Conservation (phyloP, 2,329 filamentous ascomycete genomes). For the Metarhizium robertsii region DNA sequence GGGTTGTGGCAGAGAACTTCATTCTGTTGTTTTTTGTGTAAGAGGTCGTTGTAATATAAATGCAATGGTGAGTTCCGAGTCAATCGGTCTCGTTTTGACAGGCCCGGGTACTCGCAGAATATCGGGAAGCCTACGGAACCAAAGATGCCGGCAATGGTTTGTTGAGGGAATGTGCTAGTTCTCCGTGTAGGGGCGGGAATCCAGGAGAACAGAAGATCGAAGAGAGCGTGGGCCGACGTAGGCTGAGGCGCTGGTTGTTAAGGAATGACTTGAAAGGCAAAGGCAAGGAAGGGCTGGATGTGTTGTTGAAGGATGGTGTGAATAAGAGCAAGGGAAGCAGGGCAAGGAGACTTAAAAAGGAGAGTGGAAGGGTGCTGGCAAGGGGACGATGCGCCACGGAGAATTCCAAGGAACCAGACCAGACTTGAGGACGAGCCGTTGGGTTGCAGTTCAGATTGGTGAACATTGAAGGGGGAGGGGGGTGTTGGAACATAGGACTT, state of each 20-base stretch:
- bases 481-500: no score
- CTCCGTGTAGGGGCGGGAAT: not conserved
- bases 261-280: conserved; percentile 15
- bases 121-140: not conserved
- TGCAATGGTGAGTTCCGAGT: conserved; percentile 3
- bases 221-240: conserved; percentile 10
- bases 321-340: not conserved
- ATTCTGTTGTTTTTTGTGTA: conserved; percentile 16
- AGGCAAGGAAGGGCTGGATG: conserved; percentile 10
- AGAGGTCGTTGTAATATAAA: not conserved
- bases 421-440: no score
- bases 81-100: conserved; percentile 1
- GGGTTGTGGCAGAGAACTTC: conserved; percentile 30
- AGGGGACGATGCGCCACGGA: no score
- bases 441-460: no score
- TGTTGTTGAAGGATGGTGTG: conserved; percentile 5
- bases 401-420: no score
- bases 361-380: not conserved
- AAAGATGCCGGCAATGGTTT: not conserved
- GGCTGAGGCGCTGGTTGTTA: conserved; percentile 6
- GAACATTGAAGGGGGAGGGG: no score
- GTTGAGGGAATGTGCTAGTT: conserved; percentile 7
- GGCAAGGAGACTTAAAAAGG: not conserved
- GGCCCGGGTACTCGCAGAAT: conserved; percentile 10
- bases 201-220: not conserved